phyloP scores from a whole-genome alignment of 2,329 filamentous ascomycete genomes.

The Colletotrichum destructivum region DNA sequence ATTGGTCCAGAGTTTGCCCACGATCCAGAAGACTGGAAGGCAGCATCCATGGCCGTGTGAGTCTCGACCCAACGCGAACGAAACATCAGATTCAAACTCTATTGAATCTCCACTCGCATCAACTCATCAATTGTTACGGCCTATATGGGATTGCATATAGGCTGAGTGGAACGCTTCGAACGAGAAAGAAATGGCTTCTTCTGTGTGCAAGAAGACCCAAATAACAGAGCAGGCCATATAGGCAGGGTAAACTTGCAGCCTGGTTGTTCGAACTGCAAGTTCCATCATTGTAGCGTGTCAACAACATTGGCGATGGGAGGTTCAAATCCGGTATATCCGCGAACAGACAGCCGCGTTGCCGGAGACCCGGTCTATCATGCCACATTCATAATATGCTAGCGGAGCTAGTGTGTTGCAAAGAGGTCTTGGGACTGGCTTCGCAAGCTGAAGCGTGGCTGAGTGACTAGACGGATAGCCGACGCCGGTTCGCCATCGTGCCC shows the following conservation, averaged over 20 bases:
- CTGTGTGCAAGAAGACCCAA: not conserved
- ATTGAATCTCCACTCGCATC: not conserved
- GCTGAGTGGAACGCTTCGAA: constrained; percentile 11
- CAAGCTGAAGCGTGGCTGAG: constrained; percentile 41
- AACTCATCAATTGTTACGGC: not conserved
- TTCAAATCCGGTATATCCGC: constrained; percentile 2
- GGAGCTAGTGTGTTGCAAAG: constrained; percentile 7
- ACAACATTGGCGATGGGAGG: not conserved
- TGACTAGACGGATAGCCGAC: constrained; percentile 1
- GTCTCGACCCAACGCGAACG: constrained; percentile 11
- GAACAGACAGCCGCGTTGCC: constrained; percentile 22
- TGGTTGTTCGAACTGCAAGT: not conserved
- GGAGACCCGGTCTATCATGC: constrained; percentile 1
- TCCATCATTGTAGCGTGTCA: not conserved
- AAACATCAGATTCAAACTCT: constrained; percentile 37
- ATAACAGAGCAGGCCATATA: constrained; percentile 10
- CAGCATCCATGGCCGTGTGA: constrained; percentile 12
- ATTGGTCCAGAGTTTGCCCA: constrained; percentile 4
- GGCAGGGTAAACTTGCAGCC: not conserved
- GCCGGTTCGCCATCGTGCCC: constrained; percentile 7
- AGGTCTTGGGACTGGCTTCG: constrained; percentile 12
- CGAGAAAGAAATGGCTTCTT: not conserved
- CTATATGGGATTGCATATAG: not conserved
- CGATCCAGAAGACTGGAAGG: constrained; percentile 16
- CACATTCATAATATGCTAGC: constrained; percentile 6